phyloP scores from a whole-genome alignment of 2,329 filamentous ascomycete genomes.

The Pyricularia pennisetigena region DNA sequence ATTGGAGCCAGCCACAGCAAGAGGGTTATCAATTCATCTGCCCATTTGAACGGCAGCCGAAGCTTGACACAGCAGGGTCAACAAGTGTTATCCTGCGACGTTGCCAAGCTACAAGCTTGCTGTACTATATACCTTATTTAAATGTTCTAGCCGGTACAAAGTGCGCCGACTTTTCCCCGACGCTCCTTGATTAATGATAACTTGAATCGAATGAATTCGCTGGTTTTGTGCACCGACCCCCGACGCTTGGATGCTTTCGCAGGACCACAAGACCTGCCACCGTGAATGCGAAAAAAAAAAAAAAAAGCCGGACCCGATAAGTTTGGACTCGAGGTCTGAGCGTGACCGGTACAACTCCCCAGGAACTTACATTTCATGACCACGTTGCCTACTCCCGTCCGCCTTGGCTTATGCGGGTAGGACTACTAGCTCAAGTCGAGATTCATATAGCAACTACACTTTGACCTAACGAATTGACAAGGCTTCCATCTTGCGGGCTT shows the following conservation, averaged over 20 bases:
- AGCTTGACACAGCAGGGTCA: background rate
- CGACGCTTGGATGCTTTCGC: background rate
- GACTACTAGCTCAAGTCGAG: background rate
- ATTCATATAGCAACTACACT: background rate
- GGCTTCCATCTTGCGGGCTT: background rate
- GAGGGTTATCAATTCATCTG: background rate
- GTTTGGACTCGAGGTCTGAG: background rate
- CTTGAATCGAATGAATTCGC: background rate
- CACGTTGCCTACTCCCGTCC: background rate
- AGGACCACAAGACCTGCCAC: background rate
- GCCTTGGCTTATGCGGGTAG: background rate
- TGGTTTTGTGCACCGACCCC: background rate
- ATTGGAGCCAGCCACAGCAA: background rate
- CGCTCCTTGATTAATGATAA: background rate
- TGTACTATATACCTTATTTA: background rate
- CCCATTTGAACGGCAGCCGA: background rate
- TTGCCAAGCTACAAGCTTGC: background rate
- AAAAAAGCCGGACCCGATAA: background rate
- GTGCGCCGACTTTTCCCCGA: background rate
- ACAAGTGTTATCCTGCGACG: background rate
- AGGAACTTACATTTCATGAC: background rate
- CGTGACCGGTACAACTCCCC: background rate
- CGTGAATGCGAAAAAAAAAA: background rate
- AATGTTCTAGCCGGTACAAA: background rate
- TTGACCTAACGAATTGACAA: background rate